Evolutionary conservation across 768 basidiomycete genomes (phyloP).

Genomic region (Lentinula guzmanii): DNA sequence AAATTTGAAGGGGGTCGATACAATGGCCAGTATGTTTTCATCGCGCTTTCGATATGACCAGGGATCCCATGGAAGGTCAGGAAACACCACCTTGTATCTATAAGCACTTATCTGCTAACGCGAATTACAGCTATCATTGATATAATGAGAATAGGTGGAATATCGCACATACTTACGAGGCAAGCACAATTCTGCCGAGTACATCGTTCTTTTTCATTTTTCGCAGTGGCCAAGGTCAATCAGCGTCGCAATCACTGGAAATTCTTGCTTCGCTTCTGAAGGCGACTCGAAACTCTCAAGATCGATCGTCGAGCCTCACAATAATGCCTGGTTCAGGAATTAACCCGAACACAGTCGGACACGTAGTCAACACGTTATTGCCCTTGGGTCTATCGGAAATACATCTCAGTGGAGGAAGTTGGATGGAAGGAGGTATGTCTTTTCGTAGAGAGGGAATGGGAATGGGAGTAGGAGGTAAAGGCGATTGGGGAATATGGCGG

Average conservation of each 20-base stretch:
- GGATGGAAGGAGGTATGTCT: constrained; percentile 48
- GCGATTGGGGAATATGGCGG: constrained; percentile 67
- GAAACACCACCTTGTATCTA: neutral
- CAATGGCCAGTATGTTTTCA: constrained; percentile 62
- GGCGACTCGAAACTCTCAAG: constrained; percentile 27
- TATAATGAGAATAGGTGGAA: constrained; percentile 50
- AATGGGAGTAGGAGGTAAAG: constrained; percentile 51
- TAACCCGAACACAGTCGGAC: constrained; percentile 46
- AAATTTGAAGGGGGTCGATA: neutral
- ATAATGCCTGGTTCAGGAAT: constrained; percentile 79
- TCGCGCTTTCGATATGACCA: constrained; percentile 72
- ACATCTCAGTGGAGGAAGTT: constrained; percentile 69
- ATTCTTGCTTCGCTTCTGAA: constrained; percentile 34
- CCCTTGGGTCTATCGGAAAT: constrained; percentile 60
- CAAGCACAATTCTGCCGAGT: constrained; percentile 16
- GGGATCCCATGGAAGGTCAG: constrained; percentile 46
- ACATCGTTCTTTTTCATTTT: neutral
- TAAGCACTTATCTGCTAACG: neutral
- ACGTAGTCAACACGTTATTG: constrained; percentile 43
- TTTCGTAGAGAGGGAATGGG: constrained; percentile 55
- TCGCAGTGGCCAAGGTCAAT: constrained; percentile 46
- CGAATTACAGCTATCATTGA: constrained; percentile 33
- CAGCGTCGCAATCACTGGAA: constrained; percentile 35
- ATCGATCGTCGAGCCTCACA: constrained; percentile 32
- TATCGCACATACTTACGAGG: constrained; percentile 81